Percentiles rank a stretch among this genome's conserved stretches.
phyloP scores from a whole-genome alignment of 495 filamentous ascomycete species.

The Penicillium chermesinum region DNA sequence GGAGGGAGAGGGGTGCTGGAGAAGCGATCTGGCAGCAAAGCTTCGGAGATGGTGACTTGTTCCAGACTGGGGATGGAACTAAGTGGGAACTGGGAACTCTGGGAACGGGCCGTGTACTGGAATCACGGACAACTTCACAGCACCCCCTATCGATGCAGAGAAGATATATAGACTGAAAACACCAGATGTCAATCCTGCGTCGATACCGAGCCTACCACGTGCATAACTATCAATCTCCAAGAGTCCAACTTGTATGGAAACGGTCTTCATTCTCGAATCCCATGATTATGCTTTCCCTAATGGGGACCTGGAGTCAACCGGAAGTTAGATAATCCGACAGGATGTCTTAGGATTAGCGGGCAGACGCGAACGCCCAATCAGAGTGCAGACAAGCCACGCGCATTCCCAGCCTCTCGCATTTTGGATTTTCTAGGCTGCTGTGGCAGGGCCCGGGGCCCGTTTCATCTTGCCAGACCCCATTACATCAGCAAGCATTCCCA shows the following conservation, averaged over 20 bases:
- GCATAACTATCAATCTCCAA: too few relatives aligned
- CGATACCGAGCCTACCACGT: too few relatives aligned
- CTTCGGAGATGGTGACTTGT: constrained; percentile 14
- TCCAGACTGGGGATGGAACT: constrained; percentile 14
- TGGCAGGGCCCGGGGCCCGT: not conserved
- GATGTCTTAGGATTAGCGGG: too few relatives aligned
- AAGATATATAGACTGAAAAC: not conserved
- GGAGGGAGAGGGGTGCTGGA: constrained; percentile 8
- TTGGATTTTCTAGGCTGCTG: not conserved
- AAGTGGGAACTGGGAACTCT: constrained; percentile 5
- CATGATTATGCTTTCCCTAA: constrained; percentile 33
- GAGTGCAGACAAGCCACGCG: constrained; percentile 22
- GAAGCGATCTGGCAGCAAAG: constrained; percentile 33
- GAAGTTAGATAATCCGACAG: too few relatives aligned
- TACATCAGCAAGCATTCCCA: constrained; percentile 16
- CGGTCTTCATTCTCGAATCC: constrained; percentile 19
- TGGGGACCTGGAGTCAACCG: constrained; percentile 18
- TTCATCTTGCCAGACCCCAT: constrained; percentile 3
- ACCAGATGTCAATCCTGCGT: not conserved
- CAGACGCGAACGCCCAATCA: too few relatives aligned
- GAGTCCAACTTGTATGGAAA: constrained; percentile 12
- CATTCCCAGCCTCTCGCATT: not conserved
- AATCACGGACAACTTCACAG: not conserved
- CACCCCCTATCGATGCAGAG: not conserved
- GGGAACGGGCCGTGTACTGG: not conserved